Base-by-base conservation (phyloP, 495 filamentous ascomycete species). In the Hypoxylon fragiforme region DNA sequence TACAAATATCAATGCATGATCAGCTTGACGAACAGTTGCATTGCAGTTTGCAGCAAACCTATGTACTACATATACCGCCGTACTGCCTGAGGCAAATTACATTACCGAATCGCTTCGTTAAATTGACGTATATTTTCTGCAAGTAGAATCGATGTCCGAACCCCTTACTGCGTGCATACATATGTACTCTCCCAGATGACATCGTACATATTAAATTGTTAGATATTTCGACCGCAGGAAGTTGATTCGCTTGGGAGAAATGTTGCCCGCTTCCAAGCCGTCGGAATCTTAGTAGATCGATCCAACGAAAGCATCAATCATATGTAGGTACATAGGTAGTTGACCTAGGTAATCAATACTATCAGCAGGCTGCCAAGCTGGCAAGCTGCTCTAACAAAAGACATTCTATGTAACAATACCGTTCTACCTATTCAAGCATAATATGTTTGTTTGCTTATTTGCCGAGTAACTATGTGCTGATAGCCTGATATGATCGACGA, bases 11-110 rank as follows among this genome's bases (percentile, higher is more conserved):
- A n/a, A n/a, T n/a, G n/a, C n/a, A n/a, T n/a, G n/a, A n/a, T n/a
- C n/a, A n/a, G n/a, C n/a, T n/a, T n/a, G n/a, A 39, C 44, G 14
- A 54, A 14, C 42, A 44, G 56, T 52, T 56, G 37, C 57, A 56
- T 61, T 51, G 46, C 39, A 61, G 57, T 41, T 61, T 51, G 46
- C 39, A 61, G 57, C 45, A 61, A 47, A 61, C 50, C 11, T 52
- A 41, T n/a, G n/a, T n/a, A n/a, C n/a, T n/a, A n/a, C n/a, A n/a
- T 40, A n/a, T 46, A 37, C 9, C 9, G 24, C 9, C 4, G 24
- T 28, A 28, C 24, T 28, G 24, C 24, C n/a, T n/a, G n/a, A n/a
- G n/a, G n/a, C n/a, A 38, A 45, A 26, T 45, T 35, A 36, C 40
- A 19, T 31, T 30, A 32, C 24, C 44, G 34, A 54, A 46, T 60